These are phyloP conservation scores for Botryobasidium botryosum DNA, from an alignment of 768 basidiomycete genomes.

Conservation along the genomic window DNA sequence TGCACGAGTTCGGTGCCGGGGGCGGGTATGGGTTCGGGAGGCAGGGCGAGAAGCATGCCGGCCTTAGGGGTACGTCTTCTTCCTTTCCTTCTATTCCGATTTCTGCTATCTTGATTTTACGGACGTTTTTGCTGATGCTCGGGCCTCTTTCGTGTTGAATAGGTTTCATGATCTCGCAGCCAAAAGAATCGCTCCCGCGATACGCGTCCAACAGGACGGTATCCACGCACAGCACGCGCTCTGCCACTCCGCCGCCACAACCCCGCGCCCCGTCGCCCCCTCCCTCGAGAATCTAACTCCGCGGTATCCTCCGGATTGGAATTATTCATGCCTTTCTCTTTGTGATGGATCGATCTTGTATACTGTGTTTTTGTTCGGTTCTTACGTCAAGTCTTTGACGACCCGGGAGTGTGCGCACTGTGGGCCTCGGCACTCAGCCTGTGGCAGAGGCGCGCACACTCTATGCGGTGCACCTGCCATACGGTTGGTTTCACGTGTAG, in stretches of 20 bases:
- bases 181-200: constrained; percentile 43
- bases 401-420: too few species aligned
- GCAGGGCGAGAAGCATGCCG: constrained; percentile 60
- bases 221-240: neutral
- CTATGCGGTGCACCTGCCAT: too few species aligned
- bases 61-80: constrained; percentile 31
- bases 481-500: too few species aligned
- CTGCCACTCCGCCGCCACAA: neutral
- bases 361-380: too few species aligned
- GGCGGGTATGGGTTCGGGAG: constrained; percentile 61
- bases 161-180: constrained; percentile 43
- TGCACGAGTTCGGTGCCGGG: constrained; percentile 21
- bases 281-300: too few species aligned
- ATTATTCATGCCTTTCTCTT: too few species aligned
- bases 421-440: too few species aligned
- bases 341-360: too few species aligned
- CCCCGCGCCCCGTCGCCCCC: neutral
- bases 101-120: constrained; percentile 5
- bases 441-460: too few species aligned
- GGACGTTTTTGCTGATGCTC: constrained; percentile 11
- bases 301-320: too few species aligned
- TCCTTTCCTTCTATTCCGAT: constrained; percentile 7
- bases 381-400: too few species aligned
- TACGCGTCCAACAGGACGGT: constrained; percentile 30
- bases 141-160: neutral